phyloP scores from a whole-genome alignment of 1,284 basidiomycete genomes.

The Neotropicomus parvogracilis region DNA sequence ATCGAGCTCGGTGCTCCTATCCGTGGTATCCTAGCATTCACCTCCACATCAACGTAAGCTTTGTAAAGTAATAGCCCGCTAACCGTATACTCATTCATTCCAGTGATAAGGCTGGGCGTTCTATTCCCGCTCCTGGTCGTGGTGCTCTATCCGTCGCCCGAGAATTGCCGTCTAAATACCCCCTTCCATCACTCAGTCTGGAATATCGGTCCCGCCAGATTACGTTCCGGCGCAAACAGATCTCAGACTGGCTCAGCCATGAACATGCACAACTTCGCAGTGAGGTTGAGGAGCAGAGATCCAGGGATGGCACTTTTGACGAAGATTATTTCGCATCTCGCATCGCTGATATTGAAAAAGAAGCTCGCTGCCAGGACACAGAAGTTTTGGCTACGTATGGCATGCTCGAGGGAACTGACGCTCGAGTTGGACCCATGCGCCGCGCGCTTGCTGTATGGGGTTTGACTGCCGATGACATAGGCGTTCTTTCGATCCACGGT shows the following conservation, averaged over 20 bases:
- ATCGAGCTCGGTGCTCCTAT: conserved; percentile 92
- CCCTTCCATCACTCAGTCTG: conserved; percentile 75
- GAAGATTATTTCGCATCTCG: conserved; percentile 72
- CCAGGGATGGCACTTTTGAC: conserved; percentile 51
- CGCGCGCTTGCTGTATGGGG: conserved; percentile 97
- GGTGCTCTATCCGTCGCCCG: conserved; percentile 86
- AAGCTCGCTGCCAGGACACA: conserved; percentile 87
- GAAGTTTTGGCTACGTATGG: conserved; percentile 87
- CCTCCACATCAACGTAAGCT: conserved; percentile 90
- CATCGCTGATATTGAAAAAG: conserved; percentile 80
- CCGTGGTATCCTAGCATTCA: conserved; percentile 91
- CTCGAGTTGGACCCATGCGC: conserved; percentile 84
- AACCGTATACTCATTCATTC: conserved; percentile 16
- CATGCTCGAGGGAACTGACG: conserved; percentile 89
- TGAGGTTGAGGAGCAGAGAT: conserved; percentile 66
- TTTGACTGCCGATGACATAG: conserved; percentile 88
- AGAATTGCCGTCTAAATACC: conserved; percentile 72
- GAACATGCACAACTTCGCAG: conserved; percentile 81
- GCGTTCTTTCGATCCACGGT: conserved; percentile 85
- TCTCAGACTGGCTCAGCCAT: conserved; percentile 89
- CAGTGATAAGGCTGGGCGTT: conserved; percentile 93
- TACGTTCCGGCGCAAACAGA: conserved; percentile 88
- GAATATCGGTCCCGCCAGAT: conserved; percentile 89
- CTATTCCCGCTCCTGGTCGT: conserved; percentile 89
- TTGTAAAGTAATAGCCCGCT: conserved; percentile 6